phyloP scores from a whole-genome alignment of 108 stramenopile species.

The Nitzschia sp. region DNA sequence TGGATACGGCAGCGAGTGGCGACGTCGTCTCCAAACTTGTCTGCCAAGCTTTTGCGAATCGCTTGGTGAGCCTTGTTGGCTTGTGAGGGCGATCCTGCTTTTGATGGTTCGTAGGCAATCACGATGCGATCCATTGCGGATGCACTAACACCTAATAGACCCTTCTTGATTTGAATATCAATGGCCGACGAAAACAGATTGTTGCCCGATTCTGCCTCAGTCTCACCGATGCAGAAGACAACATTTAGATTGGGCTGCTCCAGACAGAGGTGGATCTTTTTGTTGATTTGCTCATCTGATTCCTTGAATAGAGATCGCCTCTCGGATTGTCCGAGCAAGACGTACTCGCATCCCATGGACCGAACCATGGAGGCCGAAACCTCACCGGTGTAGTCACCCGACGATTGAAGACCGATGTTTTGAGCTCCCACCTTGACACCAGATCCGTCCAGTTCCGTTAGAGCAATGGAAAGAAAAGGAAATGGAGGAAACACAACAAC shows the following conservation, averaged over 20 bases:
- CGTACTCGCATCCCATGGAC: conserved; percentile 85
- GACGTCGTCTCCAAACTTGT: conserved; percentile 50
- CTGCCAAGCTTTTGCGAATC: conserved; percentile 38
- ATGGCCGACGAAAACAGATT: conserved; percentile 57
- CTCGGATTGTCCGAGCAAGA: conserved; percentile 94
- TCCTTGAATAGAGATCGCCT: conserved; percentile 92
- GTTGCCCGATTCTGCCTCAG: conserved; percentile 85
- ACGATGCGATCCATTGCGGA: conserved; percentile 60
- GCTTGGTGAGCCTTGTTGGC: conserved; percentile 60
- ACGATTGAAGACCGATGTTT: conserved; percentile 61
- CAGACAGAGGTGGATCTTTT: conserved; percentile 80
- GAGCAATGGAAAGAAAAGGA: conserved; percentile 64
- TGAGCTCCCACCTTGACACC: conserved; percentile 81
- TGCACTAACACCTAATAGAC: conserved; percentile 56
- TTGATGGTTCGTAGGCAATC: conserved; percentile 91
- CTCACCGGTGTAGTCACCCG: conserved; percentile 96
- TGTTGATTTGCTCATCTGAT: conserved; percentile 88
- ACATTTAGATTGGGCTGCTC: conserved; percentile 83
- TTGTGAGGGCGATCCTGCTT: conserved; percentile 78
- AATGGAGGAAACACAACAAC: conserved; percentile 81
- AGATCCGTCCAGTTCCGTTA: conserved; percentile 47
- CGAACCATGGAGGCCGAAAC: conserved; percentile 87
- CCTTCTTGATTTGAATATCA: conserved; percentile 63
- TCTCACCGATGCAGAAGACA: conserved; percentile 95
- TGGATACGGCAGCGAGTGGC: conserved; percentile 60